phyloP scores from a whole-genome alignment of 208 protist genomes.

The Acanthamoeba castellanii region DNA sequence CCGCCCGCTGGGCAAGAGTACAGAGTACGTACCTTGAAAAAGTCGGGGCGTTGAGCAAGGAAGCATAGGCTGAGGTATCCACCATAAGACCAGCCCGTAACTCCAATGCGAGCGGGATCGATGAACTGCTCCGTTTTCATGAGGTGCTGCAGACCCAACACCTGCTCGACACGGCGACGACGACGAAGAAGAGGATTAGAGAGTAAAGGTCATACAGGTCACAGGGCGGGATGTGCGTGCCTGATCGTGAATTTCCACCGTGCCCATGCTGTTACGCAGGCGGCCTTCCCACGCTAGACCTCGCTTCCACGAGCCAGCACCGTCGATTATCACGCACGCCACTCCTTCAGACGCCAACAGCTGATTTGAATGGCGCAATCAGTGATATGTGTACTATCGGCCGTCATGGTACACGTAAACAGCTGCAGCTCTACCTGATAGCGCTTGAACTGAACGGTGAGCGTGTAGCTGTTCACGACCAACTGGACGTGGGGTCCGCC shows the following conservation, averaged over 20 bases:
- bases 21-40: conserved; percentile 85
- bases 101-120: conserved; percentile 71
- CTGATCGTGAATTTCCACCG: conserved; percentile 80
- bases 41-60: conserved; percentile 77
- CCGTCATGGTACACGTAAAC: too few species aligned
- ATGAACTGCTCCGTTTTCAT: conserved; percentile 24
- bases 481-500: conserved; percentile 83
- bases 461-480: conserved; percentile 42
- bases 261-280: conserved; percentile 74
- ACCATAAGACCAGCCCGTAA: conserved; percentile 83
- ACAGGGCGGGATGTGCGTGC: neutral
- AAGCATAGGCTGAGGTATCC: conserved; percentile 32
- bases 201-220: neutral
- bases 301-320: conserved; percentile 75
- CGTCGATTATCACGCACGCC: conserved; percentile 77
- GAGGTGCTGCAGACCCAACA: conserved; percentile 73
- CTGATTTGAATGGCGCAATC: conserved; percentile 7
- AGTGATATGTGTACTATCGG: too few species aligned
- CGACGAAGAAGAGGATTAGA: neutral
- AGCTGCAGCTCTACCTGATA: conserved; percentile 50
- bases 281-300: conserved; percentile 78
- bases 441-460: conserved; percentile 45
- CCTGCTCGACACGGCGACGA: neutral
- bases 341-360: conserved; percentile 68
- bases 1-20: too few species aligned